These are phyloP conservation scores for Citrus mangshanensis DNA, from an alignment of 345 rosid species.

Conservation along the genomic window DNA sequence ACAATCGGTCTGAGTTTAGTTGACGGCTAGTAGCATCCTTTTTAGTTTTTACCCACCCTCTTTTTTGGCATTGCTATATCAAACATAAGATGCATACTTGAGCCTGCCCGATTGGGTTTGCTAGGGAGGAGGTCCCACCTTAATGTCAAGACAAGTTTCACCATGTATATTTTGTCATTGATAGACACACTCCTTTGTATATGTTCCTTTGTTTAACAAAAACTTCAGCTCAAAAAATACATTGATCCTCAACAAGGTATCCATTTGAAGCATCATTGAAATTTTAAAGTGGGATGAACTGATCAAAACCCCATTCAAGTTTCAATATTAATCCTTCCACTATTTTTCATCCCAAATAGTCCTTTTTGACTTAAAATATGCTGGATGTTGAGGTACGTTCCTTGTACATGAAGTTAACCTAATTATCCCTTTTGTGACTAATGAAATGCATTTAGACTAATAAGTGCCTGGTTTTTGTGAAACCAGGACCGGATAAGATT, in stretches of 20 bases:
- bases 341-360: background rate
- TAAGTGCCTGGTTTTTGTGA: background rate
- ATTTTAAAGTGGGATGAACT: conserved; percentile 18
- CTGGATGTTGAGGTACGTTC: background rate
- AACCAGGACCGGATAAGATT: background rate
- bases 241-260: conserved; percentile 33
- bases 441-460: background rate
- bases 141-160: background rate
- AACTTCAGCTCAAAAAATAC: conserved; percentile 44
- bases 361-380: background rate
- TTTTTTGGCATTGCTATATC: background rate
- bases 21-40: background rate
- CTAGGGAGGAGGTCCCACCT: background rate
- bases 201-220: conserved; percentile 34
- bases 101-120: background rate
- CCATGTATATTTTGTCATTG: conserved; percentile 19
- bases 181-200: conserved; percentile 29
- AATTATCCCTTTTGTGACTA: background rate
- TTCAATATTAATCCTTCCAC: conserved; percentile 6
- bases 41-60: background rate
- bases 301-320: conserved; percentile 42
- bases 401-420: background rate
- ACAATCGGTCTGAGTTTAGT: background rate
- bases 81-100: background rate
- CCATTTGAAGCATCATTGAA: conserved; percentile 33